phyloP scores from a whole-genome alignment of 2,329 filamentous ascomycete genomes.

The Exophiala dermatitidis region DNA sequence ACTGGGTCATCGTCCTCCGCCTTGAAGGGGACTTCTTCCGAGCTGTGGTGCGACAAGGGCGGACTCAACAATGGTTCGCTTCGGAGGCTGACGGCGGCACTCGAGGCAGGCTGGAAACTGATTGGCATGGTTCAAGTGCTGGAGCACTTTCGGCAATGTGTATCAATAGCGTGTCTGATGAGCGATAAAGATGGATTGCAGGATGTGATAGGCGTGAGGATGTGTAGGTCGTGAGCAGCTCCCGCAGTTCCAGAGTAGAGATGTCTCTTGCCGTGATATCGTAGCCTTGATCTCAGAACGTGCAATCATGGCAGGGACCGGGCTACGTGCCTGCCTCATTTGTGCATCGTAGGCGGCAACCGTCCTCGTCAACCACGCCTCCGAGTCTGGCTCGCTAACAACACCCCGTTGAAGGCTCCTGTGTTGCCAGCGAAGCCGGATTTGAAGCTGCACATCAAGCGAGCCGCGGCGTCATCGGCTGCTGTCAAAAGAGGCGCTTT shows the following conservation, averaged over 20 bases:
- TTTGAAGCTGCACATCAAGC: not conserved
- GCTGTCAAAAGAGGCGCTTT: constrained; percentile 8
- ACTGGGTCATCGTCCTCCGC: constrained; percentile 12
- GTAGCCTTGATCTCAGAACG: no score
- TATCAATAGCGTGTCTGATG: constrained; percentile 1
- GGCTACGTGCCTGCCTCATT: no score
- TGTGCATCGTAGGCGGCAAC: no score
- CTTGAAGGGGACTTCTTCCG: constrained; percentile 20
- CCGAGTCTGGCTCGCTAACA: no score
- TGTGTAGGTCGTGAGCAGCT: not conserved
- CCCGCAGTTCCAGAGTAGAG: not conserved
- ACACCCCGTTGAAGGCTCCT: not conserved
- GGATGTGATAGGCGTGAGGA: not conserved
- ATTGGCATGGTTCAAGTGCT: constrained; percentile 9
- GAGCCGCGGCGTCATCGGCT: constrained; percentile 4
- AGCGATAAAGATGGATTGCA: constrained; percentile 8
- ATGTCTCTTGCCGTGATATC: not conserved
- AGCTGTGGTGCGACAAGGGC: constrained; percentile 14
- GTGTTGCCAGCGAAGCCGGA: not conserved
- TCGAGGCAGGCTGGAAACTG: constrained; percentile 5
- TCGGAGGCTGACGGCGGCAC: constrained; percentile 10
- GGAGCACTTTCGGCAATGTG: not conserved
- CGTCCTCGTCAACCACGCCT: no score
- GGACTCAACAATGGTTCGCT: constrained; percentile 19
- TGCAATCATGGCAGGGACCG: no score